Evolutionary conservation across 768 basidiomycete genomes (phyloP).

Genomic region (Boletus subparvulus): DNA sequence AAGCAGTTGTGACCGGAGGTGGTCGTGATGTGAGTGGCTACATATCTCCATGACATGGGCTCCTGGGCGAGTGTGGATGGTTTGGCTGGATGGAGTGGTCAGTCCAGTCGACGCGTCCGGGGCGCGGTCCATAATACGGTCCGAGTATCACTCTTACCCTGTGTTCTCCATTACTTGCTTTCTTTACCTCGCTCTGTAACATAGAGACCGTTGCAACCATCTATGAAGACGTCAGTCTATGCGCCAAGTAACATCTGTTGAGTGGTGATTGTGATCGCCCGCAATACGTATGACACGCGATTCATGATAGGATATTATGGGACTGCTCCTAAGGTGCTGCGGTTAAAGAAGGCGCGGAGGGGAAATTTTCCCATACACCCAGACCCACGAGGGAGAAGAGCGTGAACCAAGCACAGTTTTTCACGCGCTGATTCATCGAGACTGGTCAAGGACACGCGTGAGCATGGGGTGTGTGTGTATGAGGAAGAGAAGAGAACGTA

Average conservation of each 20-base stretch:
- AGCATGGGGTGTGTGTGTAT: not conserved
- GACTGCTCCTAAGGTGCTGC: conserved; percentile 74
- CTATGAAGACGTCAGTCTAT: not conserved
- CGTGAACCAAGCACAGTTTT: conserved; percentile 90
- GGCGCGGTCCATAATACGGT: not conserved
- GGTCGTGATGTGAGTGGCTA: conserved; percentile 10
- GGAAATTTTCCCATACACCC: conserved; percentile 93
- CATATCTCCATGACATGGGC: conserved; percentile 12
- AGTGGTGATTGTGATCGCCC: not conserved
- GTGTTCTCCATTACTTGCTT: not conserved
- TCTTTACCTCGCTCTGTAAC: not conserved
- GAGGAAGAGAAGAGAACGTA: conserved; percentile 36
- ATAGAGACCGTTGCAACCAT: conserved; percentile 2
- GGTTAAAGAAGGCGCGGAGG: conserved; percentile 91
- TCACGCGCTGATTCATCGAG: conserved; percentile 88
- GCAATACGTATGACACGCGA: not conserved
- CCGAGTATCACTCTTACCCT: not conserved
- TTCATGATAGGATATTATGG: conserved; percentile 7
- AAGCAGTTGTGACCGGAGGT: not conserved
- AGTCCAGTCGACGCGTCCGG: not conserved
- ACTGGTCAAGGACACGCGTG: conserved; percentile 43
- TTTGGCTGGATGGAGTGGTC: conserved; percentile 10
- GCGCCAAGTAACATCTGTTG: not conserved
- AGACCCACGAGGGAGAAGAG: conserved; percentile 73
- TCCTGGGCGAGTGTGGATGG: conserved; percentile 10